Evolutionary conservation across 768 basidiomycete species (phyloP), one percentile per base, ranked within the genome.

Genomic region (Serendipita sp.): DNA sequence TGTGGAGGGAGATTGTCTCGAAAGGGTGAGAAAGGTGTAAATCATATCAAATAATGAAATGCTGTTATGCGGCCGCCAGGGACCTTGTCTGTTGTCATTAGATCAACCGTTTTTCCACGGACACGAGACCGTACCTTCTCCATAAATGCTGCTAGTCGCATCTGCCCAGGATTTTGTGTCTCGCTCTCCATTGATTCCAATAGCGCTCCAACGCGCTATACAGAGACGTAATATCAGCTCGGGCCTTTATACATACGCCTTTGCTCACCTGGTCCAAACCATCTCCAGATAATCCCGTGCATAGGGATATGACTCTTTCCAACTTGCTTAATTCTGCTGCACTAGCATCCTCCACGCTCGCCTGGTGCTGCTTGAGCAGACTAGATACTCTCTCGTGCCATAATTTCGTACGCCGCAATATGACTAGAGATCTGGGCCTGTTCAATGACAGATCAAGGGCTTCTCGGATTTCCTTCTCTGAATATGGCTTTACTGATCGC

Each of bases 181-280:
- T 94, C 92, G 70, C 90, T 93, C 73, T 95, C 91, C 62, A 96
- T 83, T 35, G 93, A 91, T 68, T 88, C 77, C 34, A 94, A 81
- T 62, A 96, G 78, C 68, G 87, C 85, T 68, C 90, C 90, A 64
- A 95, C 78, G 84, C 90, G 86, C 86, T 90, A 70, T 35, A 13
- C 41, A 41, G 41, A 41, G 60, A 68, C 69, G 65, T 66, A 63
- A n/a, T 28, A 38, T 18, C 41, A 64, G 68, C 63, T 53, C 66
- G 65, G 71, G 66, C 62, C 65, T 11, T 15, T 24, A 16, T 32
- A 15, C 35, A 38, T 18, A n/a, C 38, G 8, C 34, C 32, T 34
- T 13, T n/a, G 81, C 86, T 79, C 73, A 94, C 93, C 71, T 85
- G 85, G 73, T 96, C 95, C 63, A 98, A 88, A 73, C 86, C 85